These are phyloP conservation scores for Agrocybe pediades DNA, from an alignment of 768 basidiomycete species.

Conservation along the genomic window DNA sequence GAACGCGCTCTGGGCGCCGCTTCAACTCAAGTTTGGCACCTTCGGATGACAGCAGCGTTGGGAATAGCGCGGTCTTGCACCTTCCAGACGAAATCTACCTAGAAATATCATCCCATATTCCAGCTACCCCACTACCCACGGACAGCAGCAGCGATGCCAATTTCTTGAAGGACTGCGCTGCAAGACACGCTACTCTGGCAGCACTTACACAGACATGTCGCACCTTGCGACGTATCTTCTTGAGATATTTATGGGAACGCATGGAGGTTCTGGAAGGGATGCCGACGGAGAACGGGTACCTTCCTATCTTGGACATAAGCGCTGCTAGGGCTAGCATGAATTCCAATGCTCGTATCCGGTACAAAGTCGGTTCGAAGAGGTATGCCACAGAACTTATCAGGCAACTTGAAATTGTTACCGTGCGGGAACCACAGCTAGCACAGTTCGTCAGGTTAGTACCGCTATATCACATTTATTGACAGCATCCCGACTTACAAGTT, in stretches of 20 bases:
- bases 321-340: slow-evolving; percentile 1
- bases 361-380: not conserved
- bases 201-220: slow-evolving; percentile 12
- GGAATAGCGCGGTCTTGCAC: not conserved
- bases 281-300: not conserved
- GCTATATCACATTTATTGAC: not conserved
- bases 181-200: slow-evolving; percentile 1
- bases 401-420: slow-evolving; percentile 26
- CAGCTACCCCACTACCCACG: slow-evolving; percentile 16
- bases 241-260: slow-evolving; percentile 14
- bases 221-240: slow-evolving; percentile 11
- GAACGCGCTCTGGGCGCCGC: too few species aligned
- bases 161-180: not conserved
- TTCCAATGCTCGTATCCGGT: not conserved
- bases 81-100: slow-evolving; percentile 24
- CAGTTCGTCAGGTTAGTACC: slow-evolving; percentile 15
- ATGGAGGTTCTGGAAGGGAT: slow-evolving; percentile 14
- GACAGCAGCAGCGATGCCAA: not conserved
- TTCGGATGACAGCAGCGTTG: not conserved
- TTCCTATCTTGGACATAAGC: not conserved
- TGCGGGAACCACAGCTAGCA: slow-evolving; percentile 21
- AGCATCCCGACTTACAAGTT: too few species aligned
- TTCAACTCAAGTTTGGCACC: too few species aligned
- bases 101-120: slow-evolving; percentile 22
- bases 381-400: slow-evolving; percentile 12